phyloP scores from a whole-genome alignment of 257 asterid species.

The Solanum peruvianum region DNA sequence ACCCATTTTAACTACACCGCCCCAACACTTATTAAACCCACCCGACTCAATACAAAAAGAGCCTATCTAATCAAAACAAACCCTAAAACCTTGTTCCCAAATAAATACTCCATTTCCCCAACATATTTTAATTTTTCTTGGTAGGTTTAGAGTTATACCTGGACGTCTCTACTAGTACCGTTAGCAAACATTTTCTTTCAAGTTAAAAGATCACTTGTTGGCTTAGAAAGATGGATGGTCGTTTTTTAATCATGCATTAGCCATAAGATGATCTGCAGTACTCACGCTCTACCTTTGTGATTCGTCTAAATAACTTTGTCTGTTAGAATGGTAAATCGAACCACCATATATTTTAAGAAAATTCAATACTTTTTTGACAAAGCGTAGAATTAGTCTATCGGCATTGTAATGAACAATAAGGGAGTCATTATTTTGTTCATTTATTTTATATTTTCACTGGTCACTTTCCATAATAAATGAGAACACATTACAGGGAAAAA shows the following conservation, averaged over 20 bases:
- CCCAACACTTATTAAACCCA: too few relatives aligned
- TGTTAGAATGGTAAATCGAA: not conserved
- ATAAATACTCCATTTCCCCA: too few relatives aligned
- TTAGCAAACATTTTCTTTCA: not conserved
- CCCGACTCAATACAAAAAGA: too few relatives aligned
- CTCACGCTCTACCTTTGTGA: not conserved
- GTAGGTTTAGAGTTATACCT: too few relatives aligned
- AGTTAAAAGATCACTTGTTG: not conserved
- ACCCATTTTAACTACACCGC: too few relatives aligned
- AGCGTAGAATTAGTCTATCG: not conserved
- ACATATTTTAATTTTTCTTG: too few relatives aligned
- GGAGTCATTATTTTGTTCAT: not conserved
- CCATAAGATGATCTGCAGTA: not conserved
- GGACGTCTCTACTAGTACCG: not conserved
- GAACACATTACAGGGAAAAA: constrained; percentile 20
- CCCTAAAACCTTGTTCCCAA: too few relatives aligned
- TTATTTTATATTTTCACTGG: not conserved
- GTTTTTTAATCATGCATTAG: not conserved
- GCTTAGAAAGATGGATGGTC: not conserved
- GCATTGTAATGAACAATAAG: not conserved
- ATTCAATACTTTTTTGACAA: not conserved
- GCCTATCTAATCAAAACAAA: too few relatives aligned
- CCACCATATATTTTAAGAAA: not conserved
- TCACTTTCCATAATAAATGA: not conserved
- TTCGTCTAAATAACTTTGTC: not conserved